Evolutionary conservation across 2,329 filamentous ascomycete species (phyloP).

Genomic region (Pseudopithomyces maydicus): DNA sequence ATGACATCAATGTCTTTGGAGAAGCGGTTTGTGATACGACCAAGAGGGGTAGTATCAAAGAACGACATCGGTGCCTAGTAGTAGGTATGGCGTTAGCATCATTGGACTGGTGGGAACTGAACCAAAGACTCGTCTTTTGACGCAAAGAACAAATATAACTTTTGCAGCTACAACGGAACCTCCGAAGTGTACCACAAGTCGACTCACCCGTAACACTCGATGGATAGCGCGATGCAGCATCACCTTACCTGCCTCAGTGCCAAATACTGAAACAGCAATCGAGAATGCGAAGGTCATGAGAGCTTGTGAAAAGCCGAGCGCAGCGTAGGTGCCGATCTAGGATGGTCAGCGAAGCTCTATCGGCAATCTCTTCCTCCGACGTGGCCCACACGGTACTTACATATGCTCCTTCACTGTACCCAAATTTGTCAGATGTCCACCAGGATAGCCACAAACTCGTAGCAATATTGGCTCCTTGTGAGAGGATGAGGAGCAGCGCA

Average conservation of each 20-base stretch:
- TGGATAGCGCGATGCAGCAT: conserved; percentile 83
- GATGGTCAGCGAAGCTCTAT: conserved; percentile 29
- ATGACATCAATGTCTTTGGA: conserved; percentile 95
- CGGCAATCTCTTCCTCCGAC: not conserved
- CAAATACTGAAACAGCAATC: conserved; percentile 74
- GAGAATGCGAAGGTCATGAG: conserved; percentile 81
- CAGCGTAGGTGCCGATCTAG: conserved; percentile 70
- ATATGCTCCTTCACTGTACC: conserved; percentile 70
- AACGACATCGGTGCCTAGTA: conserved; percentile 73
- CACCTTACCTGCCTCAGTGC: conserved; percentile 79
- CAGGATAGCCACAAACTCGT: conserved; percentile 93
- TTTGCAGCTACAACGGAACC: too few species aligned
- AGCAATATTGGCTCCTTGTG: conserved; percentile 83
- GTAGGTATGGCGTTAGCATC: too few species aligned
- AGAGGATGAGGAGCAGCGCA: conserved; percentile 68
- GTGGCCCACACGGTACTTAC: conserved; percentile 59
- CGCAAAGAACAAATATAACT: too few species aligned
- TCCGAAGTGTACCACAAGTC: too few species aligned
- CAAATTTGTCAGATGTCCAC: conserved; percentile 84
- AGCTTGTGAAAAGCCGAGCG: conserved; percentile 72
- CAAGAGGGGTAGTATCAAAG: conserved; percentile 95
- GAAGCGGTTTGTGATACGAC: conserved; percentile 95
- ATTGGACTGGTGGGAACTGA: too few species aligned
- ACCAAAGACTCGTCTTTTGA: too few species aligned
- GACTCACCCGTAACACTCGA: conserved; percentile 62